These are phyloP conservation scores for Phymatotrichopsis omnivora DNA, from an alignment of 2,329 filamentous ascomycete species.

Conservation along the genomic window DNA sequence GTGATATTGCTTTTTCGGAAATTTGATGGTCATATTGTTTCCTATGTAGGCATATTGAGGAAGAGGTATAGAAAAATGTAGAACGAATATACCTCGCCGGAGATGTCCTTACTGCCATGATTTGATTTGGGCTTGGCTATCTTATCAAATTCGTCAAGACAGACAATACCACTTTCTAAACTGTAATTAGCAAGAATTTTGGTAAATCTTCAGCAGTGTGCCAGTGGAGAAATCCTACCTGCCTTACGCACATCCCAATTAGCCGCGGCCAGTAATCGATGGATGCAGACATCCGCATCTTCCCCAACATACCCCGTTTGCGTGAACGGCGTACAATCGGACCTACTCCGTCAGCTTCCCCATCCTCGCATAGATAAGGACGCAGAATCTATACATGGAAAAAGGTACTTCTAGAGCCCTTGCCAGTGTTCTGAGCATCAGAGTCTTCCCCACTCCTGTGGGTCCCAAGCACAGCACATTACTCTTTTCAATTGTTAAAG, in stretches of 20 bases:
- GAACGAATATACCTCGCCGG: conserved; percentile 56
- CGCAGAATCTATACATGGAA: conserved; percentile 28
- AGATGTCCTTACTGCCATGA: conserved; percentile 77
- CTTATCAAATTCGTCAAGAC: conserved; percentile 95
- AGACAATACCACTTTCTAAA: conserved; percentile 77
- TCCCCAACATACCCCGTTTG: conserved; percentile 73
- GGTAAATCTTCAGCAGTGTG: too few species aligned
- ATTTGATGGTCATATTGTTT: not conserved
- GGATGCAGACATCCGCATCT: conserved; percentile 92
- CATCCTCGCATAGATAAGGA: not conserved
- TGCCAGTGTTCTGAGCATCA: conserved; percentile 76
- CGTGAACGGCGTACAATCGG: conserved; percentile 26
- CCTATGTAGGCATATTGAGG: not conserved
- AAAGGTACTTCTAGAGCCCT: conserved; percentile 79
- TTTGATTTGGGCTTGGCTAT: conserved; percentile 79
- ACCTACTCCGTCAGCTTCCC: conserved; percentile 17
- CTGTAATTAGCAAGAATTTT: not conserved
- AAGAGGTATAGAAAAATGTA: not conserved
- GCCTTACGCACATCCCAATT: conserved; percentile 45
- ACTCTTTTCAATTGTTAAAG: conserved; percentile 82
- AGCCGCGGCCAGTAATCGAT: conserved; percentile 76
- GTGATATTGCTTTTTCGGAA: too few species aligned
- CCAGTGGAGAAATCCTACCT: not conserved
- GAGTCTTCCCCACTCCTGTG: conserved; percentile 90
- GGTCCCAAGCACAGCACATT: conserved; percentile 86